A percentile compares a stretch with the other conserved stretches of the same genome.
Evolutionary conservation across 805 yeast genomes (phyloP).

Genomic region (Huiozyma naganishii): DNA sequence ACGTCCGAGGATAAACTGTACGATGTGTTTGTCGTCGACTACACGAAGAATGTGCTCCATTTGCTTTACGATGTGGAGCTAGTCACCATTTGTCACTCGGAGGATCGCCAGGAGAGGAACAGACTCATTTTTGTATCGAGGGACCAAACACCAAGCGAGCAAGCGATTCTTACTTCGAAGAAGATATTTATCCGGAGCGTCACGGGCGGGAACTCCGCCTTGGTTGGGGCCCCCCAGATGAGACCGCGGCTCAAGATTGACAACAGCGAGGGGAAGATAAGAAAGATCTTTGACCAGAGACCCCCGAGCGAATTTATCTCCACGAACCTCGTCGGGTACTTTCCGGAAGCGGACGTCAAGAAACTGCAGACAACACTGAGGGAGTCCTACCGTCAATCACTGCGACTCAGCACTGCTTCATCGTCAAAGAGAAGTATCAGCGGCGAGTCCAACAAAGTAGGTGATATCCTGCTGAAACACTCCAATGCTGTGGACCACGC

Average conservation of each 20-base stretch:
- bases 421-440: constrained; percentile 21
- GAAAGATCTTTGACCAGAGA: constrained; percentile 65
- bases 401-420: constrained; percentile 32
- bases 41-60: constrained; percentile 31
- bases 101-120: constrained; percentile 57
- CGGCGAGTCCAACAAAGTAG: constrained; percentile 42
- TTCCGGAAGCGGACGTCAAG: constrained; percentile 69
- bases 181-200: constrained; percentile 28
- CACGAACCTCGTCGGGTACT: constrained; percentile 77
- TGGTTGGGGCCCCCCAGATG: background rate
- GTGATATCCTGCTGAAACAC: constrained; percentile 50
- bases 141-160: constrained; percentile 51
- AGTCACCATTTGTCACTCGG: constrained; percentile 71
- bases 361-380: constrained; percentile 71
- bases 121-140: constrained; percentile 57
- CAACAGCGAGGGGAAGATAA: constrained; percentile 21
- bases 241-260: constrained; percentile 11
- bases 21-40: constrained; percentile 51
- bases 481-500: constrained; percentile 46
- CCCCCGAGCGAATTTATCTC: constrained; percentile 92
- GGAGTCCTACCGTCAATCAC: constrained; percentile 73
- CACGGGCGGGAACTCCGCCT: background rate
- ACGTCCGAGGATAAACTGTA: constrained; percentile 30
- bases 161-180: constrained; percentile 47
- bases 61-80: constrained; percentile 66